phyloP scores from a whole-genome alignment of 192 early-diverging fungal genomes.

The Chytriomyces sp. region DNA sequence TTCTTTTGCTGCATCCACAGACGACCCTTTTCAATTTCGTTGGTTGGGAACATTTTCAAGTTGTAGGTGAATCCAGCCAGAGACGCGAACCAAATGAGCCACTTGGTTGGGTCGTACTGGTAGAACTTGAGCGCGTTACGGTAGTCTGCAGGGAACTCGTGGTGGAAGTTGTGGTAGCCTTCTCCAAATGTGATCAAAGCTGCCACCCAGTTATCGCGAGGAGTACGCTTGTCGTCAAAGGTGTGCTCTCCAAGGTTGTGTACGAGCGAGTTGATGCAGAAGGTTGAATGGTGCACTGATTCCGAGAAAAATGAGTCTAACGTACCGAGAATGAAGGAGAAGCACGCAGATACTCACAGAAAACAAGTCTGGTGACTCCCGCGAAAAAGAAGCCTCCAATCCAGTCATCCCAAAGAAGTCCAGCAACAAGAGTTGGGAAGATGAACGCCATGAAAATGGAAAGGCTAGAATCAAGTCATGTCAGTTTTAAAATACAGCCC shows the following conservation, averaged over 20 bases:
- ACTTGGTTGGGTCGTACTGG: conserved; percentile 62
- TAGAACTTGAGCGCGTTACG: conserved; percentile 57
- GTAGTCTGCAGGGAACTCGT: conserved; percentile 64
- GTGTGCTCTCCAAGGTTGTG: conserved; percentile 56
- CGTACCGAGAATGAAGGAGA: not conserved
- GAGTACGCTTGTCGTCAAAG: conserved; percentile 79
- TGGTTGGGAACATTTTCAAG: conserved; percentile 51
- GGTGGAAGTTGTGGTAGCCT: conserved; percentile 75
- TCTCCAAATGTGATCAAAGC: conserved; percentile 60
- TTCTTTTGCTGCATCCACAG: conserved; percentile 84
- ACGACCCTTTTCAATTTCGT: conserved; percentile 59
- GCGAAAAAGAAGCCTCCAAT: conserved; percentile 57
- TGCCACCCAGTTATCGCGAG: conserved; percentile 54
- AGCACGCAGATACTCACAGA: conserved; percentile 23
- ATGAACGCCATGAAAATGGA: conserved; percentile 76
- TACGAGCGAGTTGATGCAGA: conserved; percentile 64
- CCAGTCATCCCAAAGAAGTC: conserved; percentile 71
- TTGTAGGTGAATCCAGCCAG: conserved; percentile 55
- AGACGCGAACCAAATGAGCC: conserved; percentile 48
- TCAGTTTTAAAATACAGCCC: conserved; percentile 55
- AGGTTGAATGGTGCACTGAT: conserved; percentile 60
- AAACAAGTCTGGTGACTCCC: conserved; percentile 53
- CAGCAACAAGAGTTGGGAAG: conserved; percentile 85
- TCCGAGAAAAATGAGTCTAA: conserved; percentile 61
- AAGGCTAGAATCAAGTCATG: conserved; percentile 51